Percentiles rank a stretch among this genome's conserved stretches.
Conservation (phyloP, 2,329 filamentous ascomycete species). For the Coniochaeta sp. region DNA sequence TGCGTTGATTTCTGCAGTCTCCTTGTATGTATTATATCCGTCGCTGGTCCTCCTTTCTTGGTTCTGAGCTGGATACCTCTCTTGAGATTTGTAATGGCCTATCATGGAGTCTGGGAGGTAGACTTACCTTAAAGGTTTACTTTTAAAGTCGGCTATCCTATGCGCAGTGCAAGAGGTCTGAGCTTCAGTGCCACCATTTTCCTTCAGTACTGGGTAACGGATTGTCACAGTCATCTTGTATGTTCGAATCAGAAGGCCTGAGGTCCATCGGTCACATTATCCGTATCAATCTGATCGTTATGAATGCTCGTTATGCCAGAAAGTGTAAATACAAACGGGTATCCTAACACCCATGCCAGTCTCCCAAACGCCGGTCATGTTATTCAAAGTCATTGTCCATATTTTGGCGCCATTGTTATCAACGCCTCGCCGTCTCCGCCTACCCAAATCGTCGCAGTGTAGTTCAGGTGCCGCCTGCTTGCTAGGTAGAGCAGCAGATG, state of each 20-base stretch:
- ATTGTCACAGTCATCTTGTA: too few relatives aligned
- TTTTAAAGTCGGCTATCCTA: background rate
- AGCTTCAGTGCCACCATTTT: background rate
- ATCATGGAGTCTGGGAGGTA: background rate
- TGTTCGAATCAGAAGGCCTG: too few relatives aligned
- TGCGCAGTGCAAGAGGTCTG: background rate
- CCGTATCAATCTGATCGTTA: too few relatives aligned
- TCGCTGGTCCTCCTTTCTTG: background rate
- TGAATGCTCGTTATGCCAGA: background rate
- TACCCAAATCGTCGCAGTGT: slow-evolving; percentile 55
- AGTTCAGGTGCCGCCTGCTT: slow-evolving; percentile 54
- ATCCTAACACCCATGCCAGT: background rate
- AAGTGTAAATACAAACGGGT: background rate
- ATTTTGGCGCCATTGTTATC: slow-evolving; percentile 28
- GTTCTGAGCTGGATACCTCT: background rate
- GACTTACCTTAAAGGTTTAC: background rate
- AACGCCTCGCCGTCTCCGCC: slow-evolving; percentile 52
- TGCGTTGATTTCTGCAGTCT: background rate
- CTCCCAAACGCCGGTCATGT: background rate
- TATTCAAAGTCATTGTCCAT: background rate
- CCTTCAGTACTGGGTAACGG: background rate
- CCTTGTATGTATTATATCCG: background rate
- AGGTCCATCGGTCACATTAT: too few relatives aligned
- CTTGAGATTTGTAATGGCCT: background rate
- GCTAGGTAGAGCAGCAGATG: slow-evolving; percentile 70